phyloP scores from a whole-genome alignment of 2,329 filamentous ascomycete genomes.

The Trichoderma sp. region DNA sequence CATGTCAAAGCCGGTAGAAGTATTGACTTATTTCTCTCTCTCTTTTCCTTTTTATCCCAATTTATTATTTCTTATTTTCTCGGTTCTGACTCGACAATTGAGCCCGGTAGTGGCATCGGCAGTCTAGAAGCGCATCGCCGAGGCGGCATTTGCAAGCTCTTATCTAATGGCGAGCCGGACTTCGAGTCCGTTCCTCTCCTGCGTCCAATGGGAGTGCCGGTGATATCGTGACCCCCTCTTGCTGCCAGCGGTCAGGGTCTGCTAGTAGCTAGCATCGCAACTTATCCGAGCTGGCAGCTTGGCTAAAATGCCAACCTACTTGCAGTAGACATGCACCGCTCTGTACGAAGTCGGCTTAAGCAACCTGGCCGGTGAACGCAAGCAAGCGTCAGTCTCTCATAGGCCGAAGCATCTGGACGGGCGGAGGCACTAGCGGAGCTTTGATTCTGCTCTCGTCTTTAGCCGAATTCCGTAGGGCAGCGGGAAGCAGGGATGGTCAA shows the following conservation, averaged over 20 bases:
- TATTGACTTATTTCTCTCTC: background rate
- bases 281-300: background rate
- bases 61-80: background rate
- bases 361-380: background rate
- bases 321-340: background rate
- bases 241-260: background rate
- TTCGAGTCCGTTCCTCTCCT: background rate
- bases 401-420: background rate
- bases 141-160: background rate
- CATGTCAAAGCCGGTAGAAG: background rate
- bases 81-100: background rate
- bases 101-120: background rate
- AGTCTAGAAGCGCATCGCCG: background rate
- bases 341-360: too few species aligned
- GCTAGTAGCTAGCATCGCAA: background rate
- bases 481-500: background rate
- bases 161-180: background rate
- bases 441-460: conserved; percentile 3
- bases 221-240: background rate
- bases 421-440: background rate
- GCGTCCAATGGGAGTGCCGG: background rate
- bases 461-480: conserved; percentile 18
- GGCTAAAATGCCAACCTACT: background rate
- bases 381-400: background rate
- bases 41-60: background rate